These are phyloP conservation scores for Pythium oligandrum DNA, from an alignment of 352 stramenopile species.

Conservation along the genomic window DNA sequence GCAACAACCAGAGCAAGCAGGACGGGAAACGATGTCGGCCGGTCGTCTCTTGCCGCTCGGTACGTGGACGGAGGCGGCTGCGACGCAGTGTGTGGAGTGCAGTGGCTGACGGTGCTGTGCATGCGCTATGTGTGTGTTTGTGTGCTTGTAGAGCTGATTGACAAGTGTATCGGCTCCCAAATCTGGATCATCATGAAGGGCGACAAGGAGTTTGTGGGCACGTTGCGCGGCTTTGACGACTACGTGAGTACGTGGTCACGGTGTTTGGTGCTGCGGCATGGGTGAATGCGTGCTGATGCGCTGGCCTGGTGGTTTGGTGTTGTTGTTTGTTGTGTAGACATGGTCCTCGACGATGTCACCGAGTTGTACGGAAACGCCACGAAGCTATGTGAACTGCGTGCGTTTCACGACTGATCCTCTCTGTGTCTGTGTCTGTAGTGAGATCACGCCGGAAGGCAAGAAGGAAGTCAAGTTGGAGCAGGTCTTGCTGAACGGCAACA, in stretches of 20 bases:
- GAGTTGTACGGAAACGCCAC: constrained; percentile 77
- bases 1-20: no score
- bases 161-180: constrained; percentile 98
- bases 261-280: background rate
- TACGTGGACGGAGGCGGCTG: constrained; percentile 12
- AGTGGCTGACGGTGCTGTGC: background rate
- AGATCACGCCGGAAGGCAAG: constrained; percentile 85
- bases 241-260: constrained; percentile 90
- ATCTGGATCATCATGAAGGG: constrained; percentile 99
- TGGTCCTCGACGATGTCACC: constrained; percentile 94
- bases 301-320: background rate
- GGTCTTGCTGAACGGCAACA: constrained; percentile 99
- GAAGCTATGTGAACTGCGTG: background rate
- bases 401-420: background rate
- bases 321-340: constrained; percentile 36
- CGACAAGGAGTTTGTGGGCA: constrained; percentile 94
- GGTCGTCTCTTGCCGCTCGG: constrained; percentile 75
- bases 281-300: background rate
- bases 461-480: constrained; percentile 88
- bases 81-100: background rate
- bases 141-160: constrained; percentile 90
- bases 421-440: constrained; percentile 26
- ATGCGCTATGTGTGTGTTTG: background rate
- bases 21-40: constrained; percentile 46
- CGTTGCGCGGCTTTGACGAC: constrained; percentile 94